Conservation (phyloP, 108 stramenopile species). For the Mediolabrus comicus region DNA sequence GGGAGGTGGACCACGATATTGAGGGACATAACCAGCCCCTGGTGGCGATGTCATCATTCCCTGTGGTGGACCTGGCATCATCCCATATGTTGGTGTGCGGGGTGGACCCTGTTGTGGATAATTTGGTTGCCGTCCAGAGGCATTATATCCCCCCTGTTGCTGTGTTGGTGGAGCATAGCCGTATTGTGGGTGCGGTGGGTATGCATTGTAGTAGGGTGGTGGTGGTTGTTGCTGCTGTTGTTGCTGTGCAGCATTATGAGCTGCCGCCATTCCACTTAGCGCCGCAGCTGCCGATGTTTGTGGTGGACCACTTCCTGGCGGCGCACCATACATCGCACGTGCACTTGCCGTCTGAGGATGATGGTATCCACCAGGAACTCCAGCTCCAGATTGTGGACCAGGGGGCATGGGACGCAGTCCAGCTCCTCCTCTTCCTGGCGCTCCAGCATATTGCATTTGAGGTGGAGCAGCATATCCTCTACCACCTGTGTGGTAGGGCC, state of each 20-base stretch:
- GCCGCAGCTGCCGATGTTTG: not conserved
- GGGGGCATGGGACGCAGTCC: slow-evolving; percentile 2
- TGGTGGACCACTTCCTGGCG: not conserved
- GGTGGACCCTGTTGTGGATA: not conserved
- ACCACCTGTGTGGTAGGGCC: not conserved
- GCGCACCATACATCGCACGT: not conserved
- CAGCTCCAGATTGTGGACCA: not conserved
- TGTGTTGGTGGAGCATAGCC: not conserved
- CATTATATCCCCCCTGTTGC: not conserved
- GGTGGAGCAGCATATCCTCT: slow-evolving; percentile 1
- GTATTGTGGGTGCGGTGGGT: not conserved
- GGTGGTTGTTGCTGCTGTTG: not conserved
- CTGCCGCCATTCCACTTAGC: not conserved
- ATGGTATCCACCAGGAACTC: not conserved
- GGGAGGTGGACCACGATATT: not conserved
- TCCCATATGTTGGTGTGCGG: not conserved
- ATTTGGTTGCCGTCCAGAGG: not conserved
- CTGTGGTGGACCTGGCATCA: not conserved
- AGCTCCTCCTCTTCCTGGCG: not conserved
- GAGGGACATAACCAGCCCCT: not conserved
- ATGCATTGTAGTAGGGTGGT: not conserved
- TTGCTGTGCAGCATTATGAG: not conserved
- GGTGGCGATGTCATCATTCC: not conserved
- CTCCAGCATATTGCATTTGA: not conserved
- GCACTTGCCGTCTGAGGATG: not conserved